A percentile compares a stretch with the other conserved stretches of the same genome.
These are phyloP conservation scores for Neocucurbitaria cava DNA, from an alignment of 2,329 filamentous ascomycete genomes.

Conservation along the genomic window DNA sequence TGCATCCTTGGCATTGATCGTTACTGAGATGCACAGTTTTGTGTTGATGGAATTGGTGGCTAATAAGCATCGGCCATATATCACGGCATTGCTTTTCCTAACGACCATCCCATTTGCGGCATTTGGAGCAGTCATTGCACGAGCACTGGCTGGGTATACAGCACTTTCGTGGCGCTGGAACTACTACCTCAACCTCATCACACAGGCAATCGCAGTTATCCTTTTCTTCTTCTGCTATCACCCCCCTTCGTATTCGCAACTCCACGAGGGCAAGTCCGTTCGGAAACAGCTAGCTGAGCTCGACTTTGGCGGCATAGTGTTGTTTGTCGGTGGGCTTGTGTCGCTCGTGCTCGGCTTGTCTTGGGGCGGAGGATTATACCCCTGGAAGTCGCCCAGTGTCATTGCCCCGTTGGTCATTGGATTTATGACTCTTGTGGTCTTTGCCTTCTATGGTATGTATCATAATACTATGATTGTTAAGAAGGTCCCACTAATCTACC, in stretches of 20 bases:
- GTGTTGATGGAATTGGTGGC: constrained; percentile 21
- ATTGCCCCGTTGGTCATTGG: constrained; percentile 20
- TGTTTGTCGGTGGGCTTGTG: constrained; percentile 13
- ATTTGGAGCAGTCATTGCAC: constrained; percentile 18
- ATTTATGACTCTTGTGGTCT: constrained; percentile 14
- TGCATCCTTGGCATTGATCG: neutral
- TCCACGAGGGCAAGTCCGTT: constrained; percentile 15
- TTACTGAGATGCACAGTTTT: constrained; percentile 5
- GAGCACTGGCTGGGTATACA: constrained; percentile 6
- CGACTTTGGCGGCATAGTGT: constrained; percentile 20
- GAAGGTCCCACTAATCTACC: neutral
- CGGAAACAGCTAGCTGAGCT: constrained; percentile 16
- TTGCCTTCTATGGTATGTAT: constrained; percentile 20
- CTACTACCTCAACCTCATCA: constrained; percentile 18
- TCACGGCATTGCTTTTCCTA: constrained; percentile 19
- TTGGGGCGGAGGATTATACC: constrained; percentile 21
- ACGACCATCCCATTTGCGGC: constrained; percentile 16
- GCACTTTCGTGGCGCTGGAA: constrained; percentile 20
- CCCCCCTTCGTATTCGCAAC: constrained; percentile 15
- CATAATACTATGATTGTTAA: neutral
- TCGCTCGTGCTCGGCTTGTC: constrained; percentile 15
- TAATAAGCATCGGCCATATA: constrained; percentile 17
- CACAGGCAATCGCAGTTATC: constrained; percentile 10
- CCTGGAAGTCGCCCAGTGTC: constrained; percentile 19
- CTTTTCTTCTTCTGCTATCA: constrained; percentile 23